Evolutionary conservation across 257 asterid genomes (phyloP).

Genomic region (Gentiana macrophylla): DNA sequence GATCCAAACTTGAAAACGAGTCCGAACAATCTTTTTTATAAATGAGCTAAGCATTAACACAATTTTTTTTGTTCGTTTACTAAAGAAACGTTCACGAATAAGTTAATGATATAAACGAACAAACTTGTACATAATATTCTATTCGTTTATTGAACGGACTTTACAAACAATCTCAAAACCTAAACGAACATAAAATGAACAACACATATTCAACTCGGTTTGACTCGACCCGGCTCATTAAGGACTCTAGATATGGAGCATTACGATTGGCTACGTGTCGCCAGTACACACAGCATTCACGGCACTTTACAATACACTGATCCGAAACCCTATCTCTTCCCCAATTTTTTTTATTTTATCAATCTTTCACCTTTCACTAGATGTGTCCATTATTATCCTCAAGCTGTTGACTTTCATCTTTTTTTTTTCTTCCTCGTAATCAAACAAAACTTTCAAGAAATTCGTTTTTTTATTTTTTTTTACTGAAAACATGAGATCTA

Average conservation of each 20-base stretch:
- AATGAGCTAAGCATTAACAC: too few species aligned
- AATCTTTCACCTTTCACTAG: neutral
- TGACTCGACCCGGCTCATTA: neutral
- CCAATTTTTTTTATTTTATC: neutral
- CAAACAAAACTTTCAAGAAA: neutral
- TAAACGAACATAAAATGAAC: too few species aligned
- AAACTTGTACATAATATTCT: too few species aligned
- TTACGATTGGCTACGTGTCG: conserved; percentile 4
- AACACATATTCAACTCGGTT: too few species aligned
- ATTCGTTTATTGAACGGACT: too few species aligned
- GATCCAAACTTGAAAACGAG: too few species aligned
- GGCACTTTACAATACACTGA: conserved; percentile 7
- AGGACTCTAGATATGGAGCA: neutral
- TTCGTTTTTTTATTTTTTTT: neutral
- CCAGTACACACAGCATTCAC: neutral
- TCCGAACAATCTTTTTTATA: too few species aligned
- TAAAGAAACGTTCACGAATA: too few species aligned
- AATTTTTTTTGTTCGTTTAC: too few species aligned
- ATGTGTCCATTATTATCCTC: neutral
- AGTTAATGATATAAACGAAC: too few species aligned
- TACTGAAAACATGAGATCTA: conserved; percentile 23
- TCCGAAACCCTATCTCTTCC: conserved; percentile 46
- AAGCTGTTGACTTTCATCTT: neutral
- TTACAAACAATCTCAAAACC: too few species aligned
- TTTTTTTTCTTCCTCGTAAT: too few species aligned